These are phyloP conservation scores for Umbelopsis sp. DNA, from an alignment of 192 early-diverging fungal genomes.

Conservation along the genomic window DNA sequence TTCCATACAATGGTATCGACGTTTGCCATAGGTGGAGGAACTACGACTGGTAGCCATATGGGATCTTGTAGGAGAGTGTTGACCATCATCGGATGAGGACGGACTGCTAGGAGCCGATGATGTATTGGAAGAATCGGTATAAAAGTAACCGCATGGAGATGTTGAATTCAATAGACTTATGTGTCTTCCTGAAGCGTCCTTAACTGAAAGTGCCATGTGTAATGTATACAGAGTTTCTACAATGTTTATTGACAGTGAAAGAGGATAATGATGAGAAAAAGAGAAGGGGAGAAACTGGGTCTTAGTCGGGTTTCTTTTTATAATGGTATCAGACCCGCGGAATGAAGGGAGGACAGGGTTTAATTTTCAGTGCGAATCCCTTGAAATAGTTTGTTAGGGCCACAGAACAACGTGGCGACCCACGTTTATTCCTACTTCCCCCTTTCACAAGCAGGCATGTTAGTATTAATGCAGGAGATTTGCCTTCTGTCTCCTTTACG, in stretches of 20 bases:
- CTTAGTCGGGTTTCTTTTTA: conserved; percentile 15
- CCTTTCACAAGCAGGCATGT: background rate
- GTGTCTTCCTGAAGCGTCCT: conserved; percentile 34
- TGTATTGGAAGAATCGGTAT: conserved; percentile 1
- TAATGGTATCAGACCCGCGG: conserved; percentile 14
- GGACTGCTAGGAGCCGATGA: conserved; percentile 4
- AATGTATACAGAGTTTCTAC: background rate
- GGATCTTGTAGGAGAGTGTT: conserved; percentile 4
- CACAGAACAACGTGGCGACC: conserved; percentile 11
- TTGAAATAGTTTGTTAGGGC: conserved; percentile 8
- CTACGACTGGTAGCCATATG: background rate
- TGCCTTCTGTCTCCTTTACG: conserved; percentile 21
- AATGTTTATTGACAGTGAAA: conserved; percentile 9
- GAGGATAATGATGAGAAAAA: background rate
- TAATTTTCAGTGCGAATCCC: conserved; percentile 12
- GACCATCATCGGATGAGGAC: background rate
- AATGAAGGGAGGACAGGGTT: conserved; percentile 10
- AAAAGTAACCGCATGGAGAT: background rate
- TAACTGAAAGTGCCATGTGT: conserved; percentile 25
- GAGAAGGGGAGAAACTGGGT: background rate
- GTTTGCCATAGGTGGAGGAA: conserved; percentile 35
- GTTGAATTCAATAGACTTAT: conserved; percentile 28
- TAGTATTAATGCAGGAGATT: conserved; percentile 13
- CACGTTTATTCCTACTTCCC: background rate
- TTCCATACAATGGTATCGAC: conserved; percentile 67